Base-by-base conservation (phyloP, 768 basidiomycete genomes). In the Brasilioporus rufonigricans region DNA sequence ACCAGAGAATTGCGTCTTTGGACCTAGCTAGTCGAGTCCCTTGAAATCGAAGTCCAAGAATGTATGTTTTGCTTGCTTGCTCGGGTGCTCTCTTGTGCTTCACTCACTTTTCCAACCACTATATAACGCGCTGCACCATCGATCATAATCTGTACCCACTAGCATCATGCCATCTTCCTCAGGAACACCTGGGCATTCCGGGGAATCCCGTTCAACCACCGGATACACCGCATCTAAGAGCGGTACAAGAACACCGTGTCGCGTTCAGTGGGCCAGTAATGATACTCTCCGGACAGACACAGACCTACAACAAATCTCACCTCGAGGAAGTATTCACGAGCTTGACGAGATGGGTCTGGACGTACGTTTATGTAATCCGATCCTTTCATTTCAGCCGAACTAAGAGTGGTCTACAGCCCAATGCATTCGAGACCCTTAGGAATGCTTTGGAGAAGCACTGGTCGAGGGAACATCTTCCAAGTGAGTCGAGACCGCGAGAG, bases 271-370 rank as follows among this genome's bases (percentile, higher is more conserved):
- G 82, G 68, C 74, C 13, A 69, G 71, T 47, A 58, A 58, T 24
- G 63, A 66, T n/a, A 62, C 66, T 9, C 56, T 60, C 33, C 58
- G 61, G 47, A 18, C 33, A 9, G 44, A 47, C 32, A 23, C 19
- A 2, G 29, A 48, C 11, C n/a, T n/a, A n/a, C n/a, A 40, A 21
- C 51, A 46, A 2, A 8, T 38, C 19, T 64, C 55, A 4, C 51
- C 62, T 23, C 60, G 35, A 29, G 23, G 32, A 31, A 61, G 57
- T 21, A 58, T 67, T n/a, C 76, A 78, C 49, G 76, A 72, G 24
- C 70, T 86, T 27, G 84, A 86, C 61, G 80, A 83, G 65, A 69
- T 76, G 43, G 84, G 76, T 0, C 59, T 77, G 29, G 75, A 85
- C 60, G 85, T 85, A 61, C 33, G 83, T 67, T 48, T 8, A 40